Base-by-base conservation (phyloP, 441 rosid species). In the Capsella rubella region DNA sequence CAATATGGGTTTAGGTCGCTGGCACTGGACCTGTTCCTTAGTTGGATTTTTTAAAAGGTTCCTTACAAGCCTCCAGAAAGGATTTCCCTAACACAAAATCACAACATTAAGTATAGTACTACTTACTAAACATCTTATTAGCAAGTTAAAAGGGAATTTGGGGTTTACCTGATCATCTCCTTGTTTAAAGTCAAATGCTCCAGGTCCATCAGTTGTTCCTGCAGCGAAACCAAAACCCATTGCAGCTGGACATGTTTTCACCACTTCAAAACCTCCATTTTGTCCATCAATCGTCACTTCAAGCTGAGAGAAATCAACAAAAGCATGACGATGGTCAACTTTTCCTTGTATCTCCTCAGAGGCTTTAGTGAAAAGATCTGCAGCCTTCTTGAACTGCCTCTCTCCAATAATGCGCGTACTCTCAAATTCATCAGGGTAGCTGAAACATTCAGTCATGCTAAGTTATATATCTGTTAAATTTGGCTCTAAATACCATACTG, bases 191-290 rank as follows among this genome's bases (percentile, higher is more conserved):
- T 89, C 96, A 83, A 95, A 95, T 78, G 97, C 99, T 59, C 99
- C 97, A 28, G 96, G 97, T 56, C 97, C 99, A 85, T 95, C 99
- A 9, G 97, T 95, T 31, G 99, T 95, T 83, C 99, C 97, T 5
- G 97, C 99, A 13, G 97, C 95, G 79, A 95, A 92, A 73, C 82
- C 92, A 80, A 95, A 95, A 35, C 99, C 99, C 97, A 95, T 86
- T 53, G 97, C 92, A 66, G 96, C 97, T 71, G 92, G 97, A 79
- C 98, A 90, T 55, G 97, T 93, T 81, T 86, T 91, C 40, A 84
- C 92, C 12, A 76, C 80, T 79, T 86, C 84, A 31, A 89, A 86
- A 72, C 82, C 85, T 79, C 92, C 92, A 59, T 79, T 86, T 70
- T 77, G 67, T 69, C 56, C 69, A 49, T 32, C 10, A 32, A 64